phyloP scores from a whole-genome alignment of 2,329 filamentous ascomycete species.

The Scedosporium aurantiacum region DNA sequence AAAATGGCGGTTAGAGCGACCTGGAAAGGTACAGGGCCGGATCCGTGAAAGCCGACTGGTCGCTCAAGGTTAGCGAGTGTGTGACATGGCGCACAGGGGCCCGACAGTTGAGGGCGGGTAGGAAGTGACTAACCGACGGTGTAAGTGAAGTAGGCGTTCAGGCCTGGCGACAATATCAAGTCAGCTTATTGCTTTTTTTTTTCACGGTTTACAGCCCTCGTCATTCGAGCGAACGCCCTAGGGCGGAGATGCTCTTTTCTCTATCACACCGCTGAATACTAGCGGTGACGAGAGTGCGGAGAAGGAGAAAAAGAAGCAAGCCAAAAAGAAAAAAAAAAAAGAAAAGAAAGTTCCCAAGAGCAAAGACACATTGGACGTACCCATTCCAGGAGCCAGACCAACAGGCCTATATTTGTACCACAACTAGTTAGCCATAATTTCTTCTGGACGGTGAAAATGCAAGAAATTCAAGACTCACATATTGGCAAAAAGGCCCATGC shows the following conservation, averaged over 20 bases:
- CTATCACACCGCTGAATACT: background rate
- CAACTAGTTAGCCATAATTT: conserved; percentile 3
- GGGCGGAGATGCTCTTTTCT: background rate
- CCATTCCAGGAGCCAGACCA: conserved; percentile 27
- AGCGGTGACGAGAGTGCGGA: background rate
- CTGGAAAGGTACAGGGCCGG: conserved; percentile 59
- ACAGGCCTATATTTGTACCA: conserved; percentile 22
- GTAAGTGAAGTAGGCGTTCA: conserved; percentile 82
- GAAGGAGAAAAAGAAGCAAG: background rate
- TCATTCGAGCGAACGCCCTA: background rate
- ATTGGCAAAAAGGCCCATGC: conserved; percentile 74
- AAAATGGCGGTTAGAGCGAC: conserved; percentile 79
- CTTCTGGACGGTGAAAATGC: background rate
- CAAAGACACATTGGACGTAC: background rate
- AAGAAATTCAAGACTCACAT: conserved; percentile 33
- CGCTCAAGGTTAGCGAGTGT: background rate
- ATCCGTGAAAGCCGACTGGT: conserved; percentile 61
- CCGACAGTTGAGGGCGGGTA: conserved; percentile 3
- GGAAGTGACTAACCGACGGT: conserved; percentile 26
- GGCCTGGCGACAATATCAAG: conserved; percentile 21
- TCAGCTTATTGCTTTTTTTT: conserved; percentile 7
- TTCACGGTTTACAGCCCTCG: background rate
- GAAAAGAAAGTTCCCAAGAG: background rate
- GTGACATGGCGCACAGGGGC: conserved; percentile 12
- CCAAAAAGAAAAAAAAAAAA: background rate